A percentile compares a stretch with the other conserved stretches of the same genome.
phyloP scores from a whole-genome alignment of 441 rosid species.

The Brassica hybrid region DNA sequence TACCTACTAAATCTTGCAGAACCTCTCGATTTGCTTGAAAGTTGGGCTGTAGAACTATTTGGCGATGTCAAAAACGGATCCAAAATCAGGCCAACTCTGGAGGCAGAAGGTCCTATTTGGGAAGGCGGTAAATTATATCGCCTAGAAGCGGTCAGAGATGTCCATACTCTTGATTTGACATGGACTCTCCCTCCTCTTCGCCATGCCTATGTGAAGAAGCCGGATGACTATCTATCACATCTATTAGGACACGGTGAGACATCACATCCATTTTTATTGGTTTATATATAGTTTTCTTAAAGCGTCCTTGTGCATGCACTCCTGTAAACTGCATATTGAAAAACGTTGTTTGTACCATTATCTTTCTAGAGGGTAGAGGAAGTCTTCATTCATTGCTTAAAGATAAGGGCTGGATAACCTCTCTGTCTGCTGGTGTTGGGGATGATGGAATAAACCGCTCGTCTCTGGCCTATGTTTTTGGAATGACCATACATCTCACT shows the following conservation, averaged over 20 bases:
- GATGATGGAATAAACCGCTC: conserved; percentile 93
- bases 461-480: conserved; percentile 84
- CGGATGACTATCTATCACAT: conserved; percentile 96
- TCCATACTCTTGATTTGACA: conserved; percentile 79
- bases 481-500: conserved; percentile 88
- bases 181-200: conserved; percentile 96
- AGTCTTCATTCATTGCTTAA: conserved; percentile 87
- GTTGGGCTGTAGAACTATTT: conserved; percentile 89
- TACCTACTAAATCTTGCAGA: conserved; percentile 57
- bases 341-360: conserved; percentile 31
- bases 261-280: conserved; percentile 18
- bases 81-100: conserved; percentile 60
- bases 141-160: conserved; percentile 91
- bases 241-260: conserved; percentile 89
- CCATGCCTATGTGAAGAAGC: conserved; percentile 83
- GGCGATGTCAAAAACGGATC: conserved; percentile 70
- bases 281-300: conserved; percentile 11
- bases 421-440: conserved; percentile 93
- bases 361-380: conserved; percentile 93
- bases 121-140: conserved; percentile 76
- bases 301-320: conserved; percentile 17
- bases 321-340: conserved; percentile 18
- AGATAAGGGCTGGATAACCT: conserved; percentile 87
- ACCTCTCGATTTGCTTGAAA: conserved; percentile 83
- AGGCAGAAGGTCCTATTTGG: conserved; percentile 79